Conservation (phyloP, 805 yeast species). For the Saitoella complicata region DNA sequence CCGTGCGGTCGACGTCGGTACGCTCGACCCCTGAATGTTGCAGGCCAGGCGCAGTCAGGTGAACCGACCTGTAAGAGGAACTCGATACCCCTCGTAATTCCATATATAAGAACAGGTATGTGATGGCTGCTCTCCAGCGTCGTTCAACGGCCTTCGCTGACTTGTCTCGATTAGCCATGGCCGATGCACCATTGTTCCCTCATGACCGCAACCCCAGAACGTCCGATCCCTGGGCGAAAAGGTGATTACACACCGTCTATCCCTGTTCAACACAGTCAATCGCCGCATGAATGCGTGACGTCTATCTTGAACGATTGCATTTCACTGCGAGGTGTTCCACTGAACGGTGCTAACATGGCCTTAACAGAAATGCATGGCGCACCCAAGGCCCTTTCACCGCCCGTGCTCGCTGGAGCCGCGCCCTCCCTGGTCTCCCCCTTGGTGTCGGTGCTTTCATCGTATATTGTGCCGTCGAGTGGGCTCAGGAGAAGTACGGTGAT, state of each 20-base stretch:
- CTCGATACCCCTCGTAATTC: too few species aligned
- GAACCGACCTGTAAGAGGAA: too few species aligned
- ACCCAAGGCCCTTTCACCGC: constrained; percentile 68
- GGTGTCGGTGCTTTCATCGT: constrained; percentile 62
- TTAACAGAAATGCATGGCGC: constrained; percentile 74
- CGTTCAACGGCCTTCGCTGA: too few species aligned
- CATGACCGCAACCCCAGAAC: constrained; percentile 1
- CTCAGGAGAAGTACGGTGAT: constrained; percentile 7
- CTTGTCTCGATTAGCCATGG: background rate
- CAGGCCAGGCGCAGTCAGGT: too few species aligned
- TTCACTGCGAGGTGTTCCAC: background rate
- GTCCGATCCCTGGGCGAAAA: background rate
- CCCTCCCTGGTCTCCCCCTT: constrained; percentile 67
- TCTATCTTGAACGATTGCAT: background rate
- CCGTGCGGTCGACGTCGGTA: too few species aligned
- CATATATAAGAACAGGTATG: too few species aligned
- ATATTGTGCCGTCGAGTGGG: constrained; percentile 42
- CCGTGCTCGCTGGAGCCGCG: constrained; percentile 46
- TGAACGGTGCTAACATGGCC: background rate
- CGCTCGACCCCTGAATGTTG: too few species aligned
- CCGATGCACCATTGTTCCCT: background rate
- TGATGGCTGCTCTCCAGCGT: too few species aligned
- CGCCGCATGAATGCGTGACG: background rate
- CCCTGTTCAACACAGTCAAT: background rate
- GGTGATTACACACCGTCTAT: background rate